Percentiles rank a stretch among this genome's conserved stretches.
These are phyloP conservation scores for Stagonosporopsis cucurbitacearum DNA, from an alignment of 2,329 filamentous ascomycete genomes.

Conservation along the genomic window DNA sequence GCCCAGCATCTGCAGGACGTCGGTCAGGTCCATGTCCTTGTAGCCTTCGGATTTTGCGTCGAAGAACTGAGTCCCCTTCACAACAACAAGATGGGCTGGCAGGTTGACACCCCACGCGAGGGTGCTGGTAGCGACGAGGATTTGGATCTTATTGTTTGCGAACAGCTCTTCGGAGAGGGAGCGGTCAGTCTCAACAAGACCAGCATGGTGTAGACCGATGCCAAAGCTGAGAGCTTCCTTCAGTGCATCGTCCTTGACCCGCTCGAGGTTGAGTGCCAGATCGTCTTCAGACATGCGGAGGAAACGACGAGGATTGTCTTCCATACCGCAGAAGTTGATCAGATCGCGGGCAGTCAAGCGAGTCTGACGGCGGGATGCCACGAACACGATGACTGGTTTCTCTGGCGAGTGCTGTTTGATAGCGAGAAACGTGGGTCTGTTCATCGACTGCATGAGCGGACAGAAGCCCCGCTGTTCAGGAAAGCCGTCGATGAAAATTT, in stretches of 20 bases:
- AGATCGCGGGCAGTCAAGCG: conserved; percentile 93
- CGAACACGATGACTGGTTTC: conserved; percentile 98
- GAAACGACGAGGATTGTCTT: conserved; percentile 94
- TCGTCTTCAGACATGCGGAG: conserved; percentile 95
- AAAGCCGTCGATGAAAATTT: conserved; percentile 97
- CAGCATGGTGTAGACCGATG: conserved; percentile 95
- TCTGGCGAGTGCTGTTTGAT: conserved; percentile 96
- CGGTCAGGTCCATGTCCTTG: conserved; percentile 98
- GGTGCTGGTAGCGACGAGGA: conserved; percentile 93
- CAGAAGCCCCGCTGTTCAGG: conserved; percentile 95
- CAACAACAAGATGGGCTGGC: conserved; percentile 93
- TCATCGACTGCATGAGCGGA: conserved; percentile 99
- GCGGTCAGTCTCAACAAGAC: conserved; percentile 92
- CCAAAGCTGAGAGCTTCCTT: conserved; percentile 96
- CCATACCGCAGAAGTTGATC: conserved; percentile 98
- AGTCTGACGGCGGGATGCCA: conserved; percentile 93
- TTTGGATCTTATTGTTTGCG: conserved; percentile 96
- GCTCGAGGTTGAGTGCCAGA: conserved; percentile 80
- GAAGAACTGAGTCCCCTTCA: conserved; percentile 98
- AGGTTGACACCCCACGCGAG: conserved; percentile 98
- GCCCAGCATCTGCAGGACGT: conserved; percentile 97
- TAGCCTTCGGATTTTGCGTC: conserved; percentile 98
- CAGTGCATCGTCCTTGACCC: conserved; percentile 91
- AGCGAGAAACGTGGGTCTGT: conserved; percentile 91
- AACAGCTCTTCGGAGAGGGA: conserved; percentile 94